A percentile compares a stretch with the other conserved stretches of the same genome.
Conservation (phyloP, 1,284 basidiomycete species). For the Ceratobasidium sp. region DNA sequence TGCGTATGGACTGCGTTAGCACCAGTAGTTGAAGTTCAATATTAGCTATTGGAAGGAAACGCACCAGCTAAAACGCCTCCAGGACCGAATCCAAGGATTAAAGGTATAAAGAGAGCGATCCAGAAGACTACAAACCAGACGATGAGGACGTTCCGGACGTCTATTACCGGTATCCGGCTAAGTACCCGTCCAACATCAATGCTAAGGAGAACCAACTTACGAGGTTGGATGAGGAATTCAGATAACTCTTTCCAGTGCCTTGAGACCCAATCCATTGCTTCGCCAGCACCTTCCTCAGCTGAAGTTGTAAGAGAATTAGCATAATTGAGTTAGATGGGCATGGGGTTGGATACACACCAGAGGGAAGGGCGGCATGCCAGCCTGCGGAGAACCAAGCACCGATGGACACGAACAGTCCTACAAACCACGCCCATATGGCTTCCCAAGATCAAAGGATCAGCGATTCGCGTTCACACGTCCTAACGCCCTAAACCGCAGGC, state of each 20-base stretch:
- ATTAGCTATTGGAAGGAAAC: background rate
- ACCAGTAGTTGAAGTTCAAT: background rate
- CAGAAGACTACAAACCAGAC: conserved; percentile 39
- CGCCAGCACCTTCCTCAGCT: background rate
- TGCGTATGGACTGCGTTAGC: background rate
- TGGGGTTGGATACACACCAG: background rate
- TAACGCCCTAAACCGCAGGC: background rate
- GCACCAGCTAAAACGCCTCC: conserved; percentile 21
- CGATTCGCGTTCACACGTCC: background rate
- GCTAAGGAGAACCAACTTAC: background rate
- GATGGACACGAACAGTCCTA: conserved; percentile 13
- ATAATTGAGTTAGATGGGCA: too few species aligned
- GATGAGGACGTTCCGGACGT: conserved; percentile 25
- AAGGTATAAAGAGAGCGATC: conserved; percentile 19
- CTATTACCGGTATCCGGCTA: background rate
- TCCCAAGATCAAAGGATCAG: background rate
- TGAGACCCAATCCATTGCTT: background rate
- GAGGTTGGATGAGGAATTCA: conserved; percentile 31
- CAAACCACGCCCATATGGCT: conserved; percentile 26
- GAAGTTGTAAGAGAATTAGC: too few species aligned
- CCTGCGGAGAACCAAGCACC: background rate
- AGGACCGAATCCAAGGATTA: conserved; percentile 38
- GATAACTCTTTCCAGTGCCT: conserved; percentile 16
- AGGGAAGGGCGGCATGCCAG: background rate
- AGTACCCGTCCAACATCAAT: too few species aligned